A percentile compares a stretch with the other conserved stretches of the same genome.
phyloP scores from a whole-genome alignment of 331 rosid genomes.

The Quercus tomentella region DNA sequence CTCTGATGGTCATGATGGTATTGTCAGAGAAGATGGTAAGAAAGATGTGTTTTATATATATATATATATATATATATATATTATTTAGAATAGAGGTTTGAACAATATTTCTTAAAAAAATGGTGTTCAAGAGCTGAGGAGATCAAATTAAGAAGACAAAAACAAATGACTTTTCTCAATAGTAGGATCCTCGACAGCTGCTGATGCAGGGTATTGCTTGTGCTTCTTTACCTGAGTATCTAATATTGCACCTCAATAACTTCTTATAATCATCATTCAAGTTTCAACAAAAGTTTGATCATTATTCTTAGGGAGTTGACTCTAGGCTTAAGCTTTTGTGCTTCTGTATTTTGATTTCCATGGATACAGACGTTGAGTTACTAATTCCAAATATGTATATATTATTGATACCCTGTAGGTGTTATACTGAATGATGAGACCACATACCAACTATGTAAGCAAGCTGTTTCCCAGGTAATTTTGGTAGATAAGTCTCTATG shows the following conservation, averaged over 20 bases:
- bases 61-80: too few species aligned
- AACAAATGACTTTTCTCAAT: background rate
- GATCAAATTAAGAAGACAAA: background rate
- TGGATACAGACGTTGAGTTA: slow-evolving; percentile 5
- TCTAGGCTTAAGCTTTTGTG: background rate
- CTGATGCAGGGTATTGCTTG: background rate
- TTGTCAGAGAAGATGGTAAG: slow-evolving; percentile 96
- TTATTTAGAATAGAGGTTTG: background rate
- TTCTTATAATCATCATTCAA: background rate
- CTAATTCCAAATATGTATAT: slow-evolving; percentile 13
- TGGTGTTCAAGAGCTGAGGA: background rate
- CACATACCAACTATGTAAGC: slow-evolving; percentile 86
- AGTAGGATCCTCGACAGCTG: background rate
- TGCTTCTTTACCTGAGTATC: background rate
- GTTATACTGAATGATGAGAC: slow-evolving; percentile 98
- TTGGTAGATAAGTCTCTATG: slow-evolving; percentile 6
- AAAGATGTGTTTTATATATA: slow-evolving; percentile 10
- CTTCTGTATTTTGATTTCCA: background rate
- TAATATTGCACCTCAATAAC: background rate
- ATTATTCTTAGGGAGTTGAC: background rate
- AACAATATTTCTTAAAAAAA: background rate
- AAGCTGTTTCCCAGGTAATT: slow-evolving; percentile 96
- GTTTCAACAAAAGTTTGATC: background rate
- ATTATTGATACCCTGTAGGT: slow-evolving; percentile 52
- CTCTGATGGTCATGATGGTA: slow-evolving; percentile 96